A percentile compares a stretch with the other conserved stretches of the same genome.
phyloP scores from a whole-genome alignment of 78 protist species.

The Emiliania huxleyi region DNA sequence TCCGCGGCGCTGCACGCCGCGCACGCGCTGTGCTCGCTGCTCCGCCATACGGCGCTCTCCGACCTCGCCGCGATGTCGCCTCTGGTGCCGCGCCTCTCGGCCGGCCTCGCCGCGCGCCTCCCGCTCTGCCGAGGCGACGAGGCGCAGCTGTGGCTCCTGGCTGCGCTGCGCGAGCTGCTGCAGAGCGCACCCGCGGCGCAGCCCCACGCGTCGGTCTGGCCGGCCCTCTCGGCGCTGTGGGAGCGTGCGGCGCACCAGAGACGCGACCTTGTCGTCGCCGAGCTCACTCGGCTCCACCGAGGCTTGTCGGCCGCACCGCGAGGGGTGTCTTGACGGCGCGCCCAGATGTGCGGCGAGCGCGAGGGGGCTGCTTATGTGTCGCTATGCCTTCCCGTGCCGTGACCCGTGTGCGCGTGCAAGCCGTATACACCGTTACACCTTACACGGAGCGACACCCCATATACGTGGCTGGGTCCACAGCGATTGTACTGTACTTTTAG shows the following conservation, averaged over 20 bases:
- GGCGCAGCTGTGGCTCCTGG: background rate
- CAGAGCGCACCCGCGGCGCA: background rate
- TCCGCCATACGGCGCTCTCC: background rate
- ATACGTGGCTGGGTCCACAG: no score
- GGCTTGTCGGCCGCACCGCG: no score
- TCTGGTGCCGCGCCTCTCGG: background rate
- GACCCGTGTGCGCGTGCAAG: no score
- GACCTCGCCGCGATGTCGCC: background rate
- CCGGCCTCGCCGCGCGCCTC: background rate
- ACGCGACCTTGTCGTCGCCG: background rate
- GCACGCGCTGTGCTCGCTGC: background rate
- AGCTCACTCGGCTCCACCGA: no score
- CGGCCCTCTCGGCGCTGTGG: background rate
- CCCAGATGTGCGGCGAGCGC: no score
- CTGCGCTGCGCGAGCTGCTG: background rate
- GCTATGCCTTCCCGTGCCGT: no score
- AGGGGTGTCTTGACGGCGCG: no score
- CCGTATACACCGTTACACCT: no score
- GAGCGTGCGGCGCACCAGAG: background rate
- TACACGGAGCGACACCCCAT: no score
- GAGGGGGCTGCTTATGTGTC: no score
- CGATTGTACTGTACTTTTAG: no score
- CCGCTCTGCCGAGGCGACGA: background rate
- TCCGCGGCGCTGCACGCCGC: background rate
- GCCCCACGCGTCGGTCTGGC: background rate